phyloP scores from a whole-genome alignment of 805 yeast genomes.

The Saturnispora serradocipensis region DNA sequence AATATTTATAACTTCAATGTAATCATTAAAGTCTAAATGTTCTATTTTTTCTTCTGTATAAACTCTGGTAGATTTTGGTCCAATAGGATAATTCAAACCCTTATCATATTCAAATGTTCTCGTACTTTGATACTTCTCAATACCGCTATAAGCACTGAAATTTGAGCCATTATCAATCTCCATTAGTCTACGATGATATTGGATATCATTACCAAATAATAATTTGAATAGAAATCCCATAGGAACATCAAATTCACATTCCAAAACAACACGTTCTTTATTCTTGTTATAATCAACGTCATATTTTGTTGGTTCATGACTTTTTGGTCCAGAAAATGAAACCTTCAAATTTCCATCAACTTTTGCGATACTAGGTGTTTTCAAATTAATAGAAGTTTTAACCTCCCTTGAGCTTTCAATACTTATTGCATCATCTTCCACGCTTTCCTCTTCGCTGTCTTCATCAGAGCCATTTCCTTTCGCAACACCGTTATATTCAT shows the following conservation, averaged over 20 bases:
- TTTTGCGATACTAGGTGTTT: background rate
- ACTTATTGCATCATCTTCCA: background rate
- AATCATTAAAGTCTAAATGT: conserved; percentile 41
- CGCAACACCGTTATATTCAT: conserved; percentile 7
- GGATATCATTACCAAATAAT: conserved; percentile 54
- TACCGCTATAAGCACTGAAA: conserved; percentile 31
- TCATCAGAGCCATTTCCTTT: conserved; percentile 21
- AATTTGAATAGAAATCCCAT: conserved; percentile 65
- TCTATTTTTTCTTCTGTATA: conserved; percentile 51
- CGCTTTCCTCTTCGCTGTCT: background rate
- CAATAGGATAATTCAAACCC: conserved; percentile 72
- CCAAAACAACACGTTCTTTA: conserved; percentile 44
- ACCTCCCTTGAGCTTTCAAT: background rate
- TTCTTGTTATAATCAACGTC: conserved; percentile 35
- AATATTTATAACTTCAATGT: conserved; percentile 51
- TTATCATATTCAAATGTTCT: conserved; percentile 61
- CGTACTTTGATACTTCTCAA: conserved; percentile 25
- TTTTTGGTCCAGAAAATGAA: conserved; percentile 44
- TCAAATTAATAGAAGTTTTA: background rate
- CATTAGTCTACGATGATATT: conserved; percentile 31
- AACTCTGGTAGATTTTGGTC: conserved; percentile 82
- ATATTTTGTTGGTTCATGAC: conserved; percentile 49
- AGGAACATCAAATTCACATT: conserved; percentile 53
- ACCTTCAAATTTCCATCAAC: background rate
- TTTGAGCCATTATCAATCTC: conserved; percentile 40